Percentiles rank a stretch among this genome's conserved stretches.
Conservation (phyloP, 148 eudicot species). For the Diospyros kaki region DNA sequence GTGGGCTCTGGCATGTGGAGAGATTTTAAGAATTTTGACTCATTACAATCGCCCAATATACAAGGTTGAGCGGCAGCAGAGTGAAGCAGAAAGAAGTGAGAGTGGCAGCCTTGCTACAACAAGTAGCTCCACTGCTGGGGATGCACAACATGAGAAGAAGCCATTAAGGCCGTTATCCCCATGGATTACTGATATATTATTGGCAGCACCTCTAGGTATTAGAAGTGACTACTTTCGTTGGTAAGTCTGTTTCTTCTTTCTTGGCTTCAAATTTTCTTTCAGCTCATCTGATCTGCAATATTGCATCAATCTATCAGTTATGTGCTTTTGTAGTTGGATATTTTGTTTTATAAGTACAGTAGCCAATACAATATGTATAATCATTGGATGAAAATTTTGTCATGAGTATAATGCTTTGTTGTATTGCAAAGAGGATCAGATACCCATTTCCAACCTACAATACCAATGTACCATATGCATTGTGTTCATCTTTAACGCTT, state of each 20-base stretch:
- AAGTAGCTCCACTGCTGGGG: slow-evolving; percentile 40
- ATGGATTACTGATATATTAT: slow-evolving; percentile 94
- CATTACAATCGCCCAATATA: slow-evolving; percentile 92
- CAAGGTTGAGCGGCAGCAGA: slow-evolving; percentile 56
- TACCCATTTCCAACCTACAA: not conserved
- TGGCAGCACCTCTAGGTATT: slow-evolving; percentile 92
- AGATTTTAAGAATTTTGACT: slow-evolving; percentile 82
- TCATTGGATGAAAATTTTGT: not conserved
- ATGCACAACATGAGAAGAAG: slow-evolving; percentile 61
- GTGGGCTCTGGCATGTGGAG: slow-evolving; percentile 99
- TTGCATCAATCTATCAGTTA: not conserved
- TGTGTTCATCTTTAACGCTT: not conserved
- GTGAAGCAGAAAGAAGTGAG: slow-evolving; percentile 48
- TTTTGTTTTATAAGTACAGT: too few species aligned
- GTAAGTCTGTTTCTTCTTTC: slow-evolving; percentile 31
- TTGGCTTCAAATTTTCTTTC: slow-evolving; percentile 9
- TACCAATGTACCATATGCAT: not conserved
- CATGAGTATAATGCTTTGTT: not conserved
- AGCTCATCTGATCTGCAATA: slow-evolving; percentile 4
- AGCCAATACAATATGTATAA: not conserved
- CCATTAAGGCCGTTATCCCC: slow-evolving; percentile 85
- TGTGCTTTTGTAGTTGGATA: too few species aligned
- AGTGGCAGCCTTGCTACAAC: slow-evolving; percentile 56
- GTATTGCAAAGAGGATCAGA: not conserved
- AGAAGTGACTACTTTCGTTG: slow-evolving; percentile 98